phyloP scores from a whole-genome alignment of 2,329 filamentous ascomycete species.

The Ceratocystiopsis minuta region DNA sequence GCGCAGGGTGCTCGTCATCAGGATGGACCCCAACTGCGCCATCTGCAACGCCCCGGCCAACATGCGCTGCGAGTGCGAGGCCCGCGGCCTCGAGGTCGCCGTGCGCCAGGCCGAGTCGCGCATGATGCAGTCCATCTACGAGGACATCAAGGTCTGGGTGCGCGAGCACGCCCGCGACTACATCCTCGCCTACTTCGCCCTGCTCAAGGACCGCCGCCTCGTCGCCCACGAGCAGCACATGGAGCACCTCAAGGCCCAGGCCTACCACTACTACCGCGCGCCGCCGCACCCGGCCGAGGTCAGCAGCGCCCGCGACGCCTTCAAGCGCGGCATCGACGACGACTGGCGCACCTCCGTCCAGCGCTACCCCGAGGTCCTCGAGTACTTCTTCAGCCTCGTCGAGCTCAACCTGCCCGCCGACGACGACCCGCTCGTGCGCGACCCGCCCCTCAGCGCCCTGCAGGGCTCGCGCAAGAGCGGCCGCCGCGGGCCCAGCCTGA shows the following conservation, averaged over 20 bases:
- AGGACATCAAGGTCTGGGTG: slow-evolving; percentile 46
- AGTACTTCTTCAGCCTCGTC: slow-evolving; percentile 61
- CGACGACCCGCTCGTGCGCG: slow-evolving; percentile 37
- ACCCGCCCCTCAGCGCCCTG: slow-evolving; percentile 39
- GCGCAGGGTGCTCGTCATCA: slow-evolving; percentile 30
- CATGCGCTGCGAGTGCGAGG: slow-evolving; percentile 45
- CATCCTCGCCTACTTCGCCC: slow-evolving; percentile 46
- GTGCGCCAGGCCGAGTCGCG: slow-evolving; percentile 43
- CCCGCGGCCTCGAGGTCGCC: slow-evolving; percentile 43
- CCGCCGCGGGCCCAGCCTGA: slow-evolving; percentile 19
- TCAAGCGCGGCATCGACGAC: slow-evolving; percentile 59
- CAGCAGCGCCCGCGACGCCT: slow-evolving; percentile 40
- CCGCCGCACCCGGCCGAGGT: slow-evolving; percentile 45
- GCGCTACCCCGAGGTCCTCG: slow-evolving; percentile 62
- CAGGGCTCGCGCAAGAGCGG: slow-evolving; percentile 28
- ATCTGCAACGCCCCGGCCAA: slow-evolving; percentile 44
- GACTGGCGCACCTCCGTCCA: slow-evolving; percentile 63
- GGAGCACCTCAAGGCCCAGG: slow-evolving; percentile 35
- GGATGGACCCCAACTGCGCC: slow-evolving; percentile 53
- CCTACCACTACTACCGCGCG: slow-evolving; percentile 35
- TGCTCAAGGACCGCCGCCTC: slow-evolving; percentile 43
- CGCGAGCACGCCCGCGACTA: slow-evolving; percentile 48
- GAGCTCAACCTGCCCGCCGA: slow-evolving; percentile 47
- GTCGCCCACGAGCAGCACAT: slow-evolving; percentile 35
- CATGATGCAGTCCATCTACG: slow-evolving; percentile 45